Percentiles rank a stretch among this genome's conserved stretches.
These are phyloP conservation scores for Backusella tuberculispora DNA, from an alignment of 192 early-diverging fungal species.

Conservation along the genomic window DNA sequence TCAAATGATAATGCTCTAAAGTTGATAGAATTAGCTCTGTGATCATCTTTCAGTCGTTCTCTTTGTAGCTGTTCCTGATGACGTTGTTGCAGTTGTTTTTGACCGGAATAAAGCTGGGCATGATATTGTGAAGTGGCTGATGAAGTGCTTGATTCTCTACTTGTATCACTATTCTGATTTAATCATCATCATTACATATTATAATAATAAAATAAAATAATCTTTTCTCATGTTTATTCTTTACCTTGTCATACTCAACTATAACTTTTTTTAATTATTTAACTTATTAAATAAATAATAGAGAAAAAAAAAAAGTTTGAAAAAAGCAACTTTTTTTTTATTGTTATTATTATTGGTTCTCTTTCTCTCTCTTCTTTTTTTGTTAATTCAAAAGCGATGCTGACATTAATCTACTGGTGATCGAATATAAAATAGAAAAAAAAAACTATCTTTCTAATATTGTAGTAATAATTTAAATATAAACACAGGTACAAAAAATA, in stretches of 20 bases:
- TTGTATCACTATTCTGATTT: slow-evolving; percentile 21
- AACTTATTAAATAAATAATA: neutral
- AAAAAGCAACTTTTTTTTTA: neutral
- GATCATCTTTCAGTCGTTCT: neutral
- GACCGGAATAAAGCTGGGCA: slow-evolving; percentile 37
- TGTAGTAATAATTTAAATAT: too few species aligned
- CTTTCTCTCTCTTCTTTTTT: neutral
- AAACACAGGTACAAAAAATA: neutral
- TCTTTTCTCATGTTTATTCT: neutral
- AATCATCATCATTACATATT: slow-evolving; percentile 18
- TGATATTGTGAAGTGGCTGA: slow-evolving; percentile 35
- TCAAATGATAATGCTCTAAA: slow-evolving; percentile 33
- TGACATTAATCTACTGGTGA: neutral
- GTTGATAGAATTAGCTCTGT: neutral
- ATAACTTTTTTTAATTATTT: neutral
- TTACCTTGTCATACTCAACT: slow-evolving; percentile 13
- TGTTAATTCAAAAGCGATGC: neutral
- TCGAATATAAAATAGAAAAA: neutral
- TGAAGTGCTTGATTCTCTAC: slow-evolving; percentile 16
- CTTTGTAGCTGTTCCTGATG: neutral
- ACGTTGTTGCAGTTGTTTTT: slow-evolving; percentile 32
- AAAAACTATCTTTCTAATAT: neutral
- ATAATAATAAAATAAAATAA: slow-evolving; percentile 5
- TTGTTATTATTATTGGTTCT: neutral
- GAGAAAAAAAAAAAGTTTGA: neutral